Evolutionary conservation across 2,329 filamentous ascomycete species (phyloP).

Genomic region (Neocatenulostroma microsporum): DNA sequence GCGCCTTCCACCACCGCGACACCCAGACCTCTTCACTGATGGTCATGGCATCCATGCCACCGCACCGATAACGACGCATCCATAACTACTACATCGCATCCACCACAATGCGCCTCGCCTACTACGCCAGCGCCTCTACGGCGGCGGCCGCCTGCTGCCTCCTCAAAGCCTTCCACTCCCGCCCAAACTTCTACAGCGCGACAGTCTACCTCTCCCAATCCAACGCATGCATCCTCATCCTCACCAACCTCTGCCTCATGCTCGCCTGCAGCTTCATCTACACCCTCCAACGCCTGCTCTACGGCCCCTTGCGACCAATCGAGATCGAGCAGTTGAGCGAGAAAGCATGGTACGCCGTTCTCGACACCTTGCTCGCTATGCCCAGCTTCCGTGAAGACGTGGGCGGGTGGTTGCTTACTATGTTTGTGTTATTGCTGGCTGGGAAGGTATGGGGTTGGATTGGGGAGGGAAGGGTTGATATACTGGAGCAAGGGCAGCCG

Average conservation of each 20-base stretch:
- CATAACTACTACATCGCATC: slow-evolving; percentile 1
- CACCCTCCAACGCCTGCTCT: slow-evolving; percentile 81
- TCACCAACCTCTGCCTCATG: slow-evolving; percentile 84
- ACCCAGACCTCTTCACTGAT: slow-evolving; percentile 21
- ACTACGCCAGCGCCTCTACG: slow-evolving; percentile 52
- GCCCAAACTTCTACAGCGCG: slow-evolving; percentile 96
- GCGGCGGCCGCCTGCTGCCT: slow-evolving; percentile 77
- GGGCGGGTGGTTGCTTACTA: slow-evolving; percentile 86
- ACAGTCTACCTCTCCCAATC: slow-evolving; percentile 95
- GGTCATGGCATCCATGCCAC: slow-evolving; percentile 15
- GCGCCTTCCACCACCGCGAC: background rate
- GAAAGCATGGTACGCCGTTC: slow-evolving; percentile 95
- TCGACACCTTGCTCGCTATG: slow-evolving; percentile 95
- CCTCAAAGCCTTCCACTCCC: slow-evolving; percentile 84
- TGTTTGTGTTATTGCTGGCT: slow-evolving; percentile 88
- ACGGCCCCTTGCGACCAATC: slow-evolving; percentile 80
- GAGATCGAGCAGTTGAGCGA: slow-evolving; percentile 97
- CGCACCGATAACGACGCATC: slow-evolving; percentile 3
- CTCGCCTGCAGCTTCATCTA: slow-evolving; percentile 74
- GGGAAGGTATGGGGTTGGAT: slow-evolving; percentile 99
- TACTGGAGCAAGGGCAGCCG: slow-evolving; percentile 90
- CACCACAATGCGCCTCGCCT: slow-evolving; percentile 25
- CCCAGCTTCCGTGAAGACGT: slow-evolving; percentile 95
- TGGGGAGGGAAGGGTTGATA: slow-evolving; percentile 85
- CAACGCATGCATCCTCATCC: slow-evolving; percentile 88